Base-by-base conservation (phyloP, 208 protist genomes). In the Crithidia brevicula region DNA sequence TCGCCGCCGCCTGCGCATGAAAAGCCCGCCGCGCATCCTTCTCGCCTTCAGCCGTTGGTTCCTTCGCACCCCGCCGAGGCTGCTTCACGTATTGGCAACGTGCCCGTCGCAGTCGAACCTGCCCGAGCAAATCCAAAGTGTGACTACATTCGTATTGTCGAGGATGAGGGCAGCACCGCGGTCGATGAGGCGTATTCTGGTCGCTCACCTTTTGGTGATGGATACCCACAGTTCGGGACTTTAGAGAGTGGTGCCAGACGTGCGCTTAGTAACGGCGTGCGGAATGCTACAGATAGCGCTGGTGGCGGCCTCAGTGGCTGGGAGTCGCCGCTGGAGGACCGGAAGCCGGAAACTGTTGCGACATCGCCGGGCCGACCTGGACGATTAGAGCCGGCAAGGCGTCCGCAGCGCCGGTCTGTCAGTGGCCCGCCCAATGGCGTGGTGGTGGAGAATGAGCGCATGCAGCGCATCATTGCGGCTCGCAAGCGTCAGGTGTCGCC, bases 401-500 rank as follows among this genome's bases (percentile, higher is more conserved):
- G 63, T 2, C 69, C 56, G 7, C 56, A 20, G 22, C 54, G 42
- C 2, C 64, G 63, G 33, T 53, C 38, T 1, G 47, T 51, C 22
- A 57, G 18, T 11, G 59, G 40, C 3, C n/a, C 66, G 36, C 57
- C 30, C 0, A 30, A 28, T 27, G 33, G 51, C 22, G 68, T 23
- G 4, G n/a, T 43, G 18, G 54, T 25, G 6, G 69, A 74, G 53
- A 74, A 75, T 15, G 77, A 78, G 36, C 62, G 77, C 20, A 8
- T 83, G 22, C 77, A 83, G 51, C 58, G 77, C 9, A 49, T 83
- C 47, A 67, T 83, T 31, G 77, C 71, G 1, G 52, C 77, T 9
- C 77, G 77, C 31, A 83, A 83, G 50, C 65, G 56, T 1, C 58
- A 69, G 20, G 67, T 82, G 4, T 40, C 45, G 27, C 51, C 61